phyloP scores from a whole-genome alignment of 202 grass and related monocot genomes.

The Musa balbisiana region DNA sequence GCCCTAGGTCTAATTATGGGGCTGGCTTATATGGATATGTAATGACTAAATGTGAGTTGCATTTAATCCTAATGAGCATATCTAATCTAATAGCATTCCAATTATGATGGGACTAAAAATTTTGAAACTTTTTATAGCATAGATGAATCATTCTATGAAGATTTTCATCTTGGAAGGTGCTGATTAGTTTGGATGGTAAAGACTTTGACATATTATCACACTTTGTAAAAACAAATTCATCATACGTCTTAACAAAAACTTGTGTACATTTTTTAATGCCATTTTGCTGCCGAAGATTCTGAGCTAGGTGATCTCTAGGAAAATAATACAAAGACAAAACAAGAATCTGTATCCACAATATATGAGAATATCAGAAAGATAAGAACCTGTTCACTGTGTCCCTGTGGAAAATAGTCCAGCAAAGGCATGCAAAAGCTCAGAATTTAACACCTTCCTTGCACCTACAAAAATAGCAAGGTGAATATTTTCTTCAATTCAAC shows the following conservation, averaged over 20 bases:
- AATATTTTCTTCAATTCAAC: background rate
- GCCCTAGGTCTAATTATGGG: too few species aligned
- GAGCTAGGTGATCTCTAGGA: too few species aligned
- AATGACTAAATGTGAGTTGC: background rate
- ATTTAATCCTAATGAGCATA: background rate
- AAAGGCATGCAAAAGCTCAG: slow-evolving; percentile 93
- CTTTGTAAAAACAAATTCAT: too few species aligned
- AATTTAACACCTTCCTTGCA: slow-evolving; percentile 82
- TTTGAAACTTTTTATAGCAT: background rate
- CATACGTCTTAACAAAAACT: background rate
- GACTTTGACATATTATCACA: too few species aligned
- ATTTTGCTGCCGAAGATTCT: too few species aligned
- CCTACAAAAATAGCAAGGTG: slow-evolving; percentile 26
- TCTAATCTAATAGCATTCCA: background rate
- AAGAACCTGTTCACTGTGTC: slow-evolving; percentile 90
- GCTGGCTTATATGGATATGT: background rate
- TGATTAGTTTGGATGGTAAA: too few species aligned
- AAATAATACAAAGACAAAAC: too few species aligned
- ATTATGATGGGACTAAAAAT: background rate
- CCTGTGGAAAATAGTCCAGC: slow-evolving; percentile 93
- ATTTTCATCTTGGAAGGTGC: background rate
- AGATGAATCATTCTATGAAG: background rate
- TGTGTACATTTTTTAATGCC: too few species aligned
- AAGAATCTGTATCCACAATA: background rate
- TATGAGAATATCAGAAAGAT: background rate